Evolutionary conservation across 805 yeast genomes (phyloP).

Genomic region (Pichia scutulata): DNA sequence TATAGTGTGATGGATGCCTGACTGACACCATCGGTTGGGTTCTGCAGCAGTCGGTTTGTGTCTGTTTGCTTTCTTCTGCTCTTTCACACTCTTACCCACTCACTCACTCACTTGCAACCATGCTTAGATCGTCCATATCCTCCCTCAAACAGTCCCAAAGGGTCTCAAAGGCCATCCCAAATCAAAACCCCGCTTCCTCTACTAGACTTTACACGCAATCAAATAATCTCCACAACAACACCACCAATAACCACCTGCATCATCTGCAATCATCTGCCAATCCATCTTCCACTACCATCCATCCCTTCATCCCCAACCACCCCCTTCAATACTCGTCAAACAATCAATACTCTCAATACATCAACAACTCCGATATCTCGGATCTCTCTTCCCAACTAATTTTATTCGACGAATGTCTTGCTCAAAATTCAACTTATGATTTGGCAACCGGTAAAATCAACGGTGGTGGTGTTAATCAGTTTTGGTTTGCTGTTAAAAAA

Average conservation of each 20-base stretch:
- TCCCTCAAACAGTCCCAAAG: background rate
- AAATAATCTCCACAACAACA: constrained; percentile 27
- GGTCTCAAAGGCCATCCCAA: background rate
- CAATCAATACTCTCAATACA: background rate
- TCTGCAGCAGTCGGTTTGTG: too few species aligned
- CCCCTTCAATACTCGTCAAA: background rate
- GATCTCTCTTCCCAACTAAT: constrained; percentile 5
- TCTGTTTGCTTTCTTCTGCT: background rate
- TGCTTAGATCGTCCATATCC: background rate
- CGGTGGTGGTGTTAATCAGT: constrained; percentile 35
- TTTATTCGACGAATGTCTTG: constrained; percentile 40
- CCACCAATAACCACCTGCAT: constrained; percentile 25
- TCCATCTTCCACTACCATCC: background rate
- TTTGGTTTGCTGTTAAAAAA: constrained; percentile 45
- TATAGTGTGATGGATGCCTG: too few species aligned
- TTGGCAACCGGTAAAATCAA: constrained; percentile 32
- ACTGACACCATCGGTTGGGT: too few species aligned
- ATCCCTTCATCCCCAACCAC: background rate
- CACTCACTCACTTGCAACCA: background rate
- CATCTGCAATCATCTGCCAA: background rate
- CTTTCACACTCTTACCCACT: background rate
- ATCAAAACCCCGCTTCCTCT: background rate
- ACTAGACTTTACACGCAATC: background rate
- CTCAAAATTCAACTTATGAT: constrained; percentile 30
- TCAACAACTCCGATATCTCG: background rate